These are phyloP conservation scores for Diplodia sapinea DNA, from an alignment of 2,329 filamentous ascomycete species.

Conservation along the genomic window DNA sequence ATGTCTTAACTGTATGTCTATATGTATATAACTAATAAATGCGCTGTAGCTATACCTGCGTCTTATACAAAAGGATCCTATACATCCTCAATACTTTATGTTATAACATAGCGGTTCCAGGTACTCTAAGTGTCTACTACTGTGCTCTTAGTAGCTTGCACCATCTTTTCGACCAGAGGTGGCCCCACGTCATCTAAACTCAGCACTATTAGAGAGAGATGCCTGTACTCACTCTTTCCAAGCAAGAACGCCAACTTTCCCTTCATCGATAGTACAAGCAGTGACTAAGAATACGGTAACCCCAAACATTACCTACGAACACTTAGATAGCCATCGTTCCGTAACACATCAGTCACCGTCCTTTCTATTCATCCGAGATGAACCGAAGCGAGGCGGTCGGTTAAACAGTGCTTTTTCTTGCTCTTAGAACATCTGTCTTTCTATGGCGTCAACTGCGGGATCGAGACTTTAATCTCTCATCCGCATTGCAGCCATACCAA, in stretches of 20 bases:
- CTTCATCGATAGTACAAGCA: background rate
- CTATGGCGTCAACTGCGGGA: background rate
- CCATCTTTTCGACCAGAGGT: background rate
- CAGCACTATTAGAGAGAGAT: background rate
- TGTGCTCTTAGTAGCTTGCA: background rate
- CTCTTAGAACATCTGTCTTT: background rate
- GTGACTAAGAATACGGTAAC: background rate
- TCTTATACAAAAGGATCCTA: background rate
- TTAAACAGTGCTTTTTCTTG: background rate
- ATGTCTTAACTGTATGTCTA: background rate
- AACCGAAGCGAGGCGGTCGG: background rate
- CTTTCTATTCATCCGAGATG: slow-evolving; percentile 1
- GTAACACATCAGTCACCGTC: background rate
- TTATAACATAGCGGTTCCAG: background rate
- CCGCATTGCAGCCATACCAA: background rate
- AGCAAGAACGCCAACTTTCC: background rate
- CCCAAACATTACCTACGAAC: background rate
- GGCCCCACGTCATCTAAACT: background rate
- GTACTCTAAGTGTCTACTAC: background rate
- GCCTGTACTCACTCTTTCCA: background rate
- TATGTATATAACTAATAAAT: background rate
- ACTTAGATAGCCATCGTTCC: background rate
- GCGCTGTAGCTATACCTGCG: background rate
- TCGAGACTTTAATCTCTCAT: background rate
- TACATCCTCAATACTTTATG: background rate